These are phyloP conservation scores for Babesia divergens DNA, from an alignment of 169 alveolate species.

Conservation along the genomic window DNA sequence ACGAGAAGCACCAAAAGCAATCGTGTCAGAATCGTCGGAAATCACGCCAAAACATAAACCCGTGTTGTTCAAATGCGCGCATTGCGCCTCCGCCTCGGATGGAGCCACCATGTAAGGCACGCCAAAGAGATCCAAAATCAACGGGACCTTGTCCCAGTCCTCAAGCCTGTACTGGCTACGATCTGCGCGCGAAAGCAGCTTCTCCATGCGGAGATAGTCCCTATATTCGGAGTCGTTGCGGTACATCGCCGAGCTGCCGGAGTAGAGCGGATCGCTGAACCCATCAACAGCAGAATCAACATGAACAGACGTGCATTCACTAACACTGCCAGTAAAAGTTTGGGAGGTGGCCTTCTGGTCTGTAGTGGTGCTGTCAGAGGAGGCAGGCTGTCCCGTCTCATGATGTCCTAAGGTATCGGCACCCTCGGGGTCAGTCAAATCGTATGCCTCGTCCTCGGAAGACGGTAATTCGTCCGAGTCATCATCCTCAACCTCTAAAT, in stretches of 20 bases:
- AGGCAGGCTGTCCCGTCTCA: too few species aligned
- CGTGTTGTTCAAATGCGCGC: conserved; percentile 79
- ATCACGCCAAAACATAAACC: conserved; percentile 87
- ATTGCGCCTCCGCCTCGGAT: conserved; percentile 94
- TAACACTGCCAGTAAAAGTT: too few species aligned
- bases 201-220: background rate
- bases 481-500: background rate
- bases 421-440: too few species aligned
- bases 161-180: conserved; percentile 47
- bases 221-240: conserved; percentile 15
- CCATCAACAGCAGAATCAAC: too few species aligned
- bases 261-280: too few species aligned
- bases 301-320: too few species aligned
- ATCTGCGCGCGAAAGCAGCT: conserved; percentile 5
- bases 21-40: conserved; percentile 92
- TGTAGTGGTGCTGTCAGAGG: too few species aligned
- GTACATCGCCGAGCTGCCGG: conserved; percentile 20
- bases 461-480: background rate
- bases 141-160: conserved; percentile 72
- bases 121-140: conserved; percentile 84
- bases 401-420: too few species aligned
- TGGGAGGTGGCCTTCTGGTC: too few species aligned
- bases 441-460: too few species aligned
- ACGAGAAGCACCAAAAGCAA: conserved; percentile 87
- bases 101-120: conserved; percentile 93